These are phyloP conservation scores for Plasmodium malariae DNA, from an alignment of 169 alveolate species.

Conservation along the genomic window DNA sequence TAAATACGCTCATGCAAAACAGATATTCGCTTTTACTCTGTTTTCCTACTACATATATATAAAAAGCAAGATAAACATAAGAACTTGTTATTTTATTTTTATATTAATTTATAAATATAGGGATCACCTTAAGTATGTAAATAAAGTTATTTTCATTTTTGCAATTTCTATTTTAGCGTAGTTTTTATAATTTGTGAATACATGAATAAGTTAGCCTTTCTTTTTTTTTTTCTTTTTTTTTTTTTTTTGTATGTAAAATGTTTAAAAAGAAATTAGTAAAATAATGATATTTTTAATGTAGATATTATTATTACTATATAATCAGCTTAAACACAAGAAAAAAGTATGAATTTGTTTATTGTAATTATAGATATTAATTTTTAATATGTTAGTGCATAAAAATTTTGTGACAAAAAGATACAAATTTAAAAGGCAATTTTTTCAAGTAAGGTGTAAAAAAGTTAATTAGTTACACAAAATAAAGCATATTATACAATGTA, in stretches of 20 bases:
- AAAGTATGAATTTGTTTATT: neutral
- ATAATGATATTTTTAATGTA: too few species aligned
- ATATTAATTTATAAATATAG: conserved; percentile 13
- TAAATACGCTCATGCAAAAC: conserved; percentile 10
- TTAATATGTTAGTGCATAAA: neutral
- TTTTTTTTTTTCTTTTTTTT: conserved; percentile 23
- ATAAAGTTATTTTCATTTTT: conserved; percentile 4
- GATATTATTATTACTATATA: too few species aligned
- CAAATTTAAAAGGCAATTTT: neutral
- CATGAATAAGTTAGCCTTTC: neutral
- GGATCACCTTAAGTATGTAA: neutral
- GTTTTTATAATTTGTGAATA: conserved; percentile 3
- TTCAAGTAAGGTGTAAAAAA: too few species aligned
- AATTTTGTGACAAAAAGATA: neutral
- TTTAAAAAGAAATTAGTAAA: neutral
- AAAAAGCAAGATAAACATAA: conserved; percentile 12
- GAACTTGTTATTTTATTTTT: neutral
- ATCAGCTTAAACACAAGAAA: too few species aligned
- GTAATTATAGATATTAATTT: too few species aligned
- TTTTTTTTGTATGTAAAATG: too few species aligned
- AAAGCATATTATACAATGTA: neutral
- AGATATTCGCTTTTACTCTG: neutral
- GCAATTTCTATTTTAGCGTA: conserved; percentile 6
- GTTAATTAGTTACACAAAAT: neutral
- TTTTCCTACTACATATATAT: neutral